Conservation (phyloP, 2,329 filamentous ascomycete genomes). For the Aspergillus pseudoglaucus region DNA sequence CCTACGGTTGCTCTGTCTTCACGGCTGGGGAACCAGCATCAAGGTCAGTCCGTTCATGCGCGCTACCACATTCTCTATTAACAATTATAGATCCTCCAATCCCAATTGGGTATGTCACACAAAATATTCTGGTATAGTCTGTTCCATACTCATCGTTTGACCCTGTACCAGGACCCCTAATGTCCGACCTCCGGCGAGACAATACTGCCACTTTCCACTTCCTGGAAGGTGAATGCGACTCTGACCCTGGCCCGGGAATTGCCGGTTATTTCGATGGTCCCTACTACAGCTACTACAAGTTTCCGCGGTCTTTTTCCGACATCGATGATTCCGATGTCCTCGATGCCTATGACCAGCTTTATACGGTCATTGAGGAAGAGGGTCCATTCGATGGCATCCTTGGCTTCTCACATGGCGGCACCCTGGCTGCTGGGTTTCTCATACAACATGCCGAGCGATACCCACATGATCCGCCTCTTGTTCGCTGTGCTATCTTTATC, state of each 20-base stretch:
- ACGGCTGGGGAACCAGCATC: conserved; percentile 28
- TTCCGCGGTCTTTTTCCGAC: conserved; percentile 18
- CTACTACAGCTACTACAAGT: conserved; percentile 28
- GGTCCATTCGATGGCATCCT: conserved; percentile 28
- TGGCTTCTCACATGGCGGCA: conserved; percentile 31
- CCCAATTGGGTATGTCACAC: conserved; percentile 19
- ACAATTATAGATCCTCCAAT: conserved; percentile 20
- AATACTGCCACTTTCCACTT: conserved; percentile 25
- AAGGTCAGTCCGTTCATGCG: conserved; percentile 11
- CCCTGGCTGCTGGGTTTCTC: conserved; percentile 24
- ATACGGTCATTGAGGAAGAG: conserved; percentile 20
- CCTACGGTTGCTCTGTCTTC: conserved; percentile 27
- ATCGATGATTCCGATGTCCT: conserved; percentile 13
- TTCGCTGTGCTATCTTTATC: conserved; percentile 30
- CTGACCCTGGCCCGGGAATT: conserved; percentile 22
- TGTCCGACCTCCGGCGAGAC: conserved; percentile 20
- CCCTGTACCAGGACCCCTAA: conserved; percentile 16
- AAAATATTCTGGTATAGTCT: neutral
- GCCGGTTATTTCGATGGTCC: conserved; percentile 25
- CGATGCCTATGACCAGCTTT: conserved; percentile 21
- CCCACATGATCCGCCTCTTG: conserved; percentile 14
- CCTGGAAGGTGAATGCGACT: conserved; percentile 24
- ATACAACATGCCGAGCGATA: conserved; percentile 21
- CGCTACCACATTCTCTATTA: neutral
- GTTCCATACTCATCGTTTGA: neutral